phyloP scores from a whole-genome alignment of 148 eudicot species.

The Amaranthus palmeri region DNA sequence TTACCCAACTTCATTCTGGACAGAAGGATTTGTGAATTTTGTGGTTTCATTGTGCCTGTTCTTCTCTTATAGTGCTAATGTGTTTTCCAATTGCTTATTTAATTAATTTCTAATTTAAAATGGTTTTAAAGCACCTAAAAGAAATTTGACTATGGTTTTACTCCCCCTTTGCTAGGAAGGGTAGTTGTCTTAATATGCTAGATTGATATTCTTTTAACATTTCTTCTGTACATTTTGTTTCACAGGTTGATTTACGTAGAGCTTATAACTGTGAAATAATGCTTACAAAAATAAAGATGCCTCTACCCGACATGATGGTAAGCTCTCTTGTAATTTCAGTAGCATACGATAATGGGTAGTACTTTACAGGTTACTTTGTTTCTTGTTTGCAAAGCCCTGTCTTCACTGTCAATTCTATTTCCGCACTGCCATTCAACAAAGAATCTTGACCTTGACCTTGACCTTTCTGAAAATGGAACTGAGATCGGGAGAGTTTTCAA shows the following conservation, averaged over 20 bases:
- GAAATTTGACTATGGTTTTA: background rate
- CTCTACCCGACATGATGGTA: slow-evolving; percentile 93
- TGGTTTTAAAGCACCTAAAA: background rate
- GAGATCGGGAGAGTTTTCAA: background rate
- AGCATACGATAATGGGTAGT: background rate
- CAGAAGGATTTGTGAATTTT: background rate
- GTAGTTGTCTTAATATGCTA: background rate
- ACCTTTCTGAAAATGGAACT: background rate
- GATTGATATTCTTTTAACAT: background rate
- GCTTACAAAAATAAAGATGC: slow-evolving; percentile 96
- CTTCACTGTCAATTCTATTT: background rate
- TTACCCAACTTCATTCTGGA: background rate
- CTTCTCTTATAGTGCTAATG: background rate
- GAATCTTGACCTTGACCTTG: no score
- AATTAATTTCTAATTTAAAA: no score
- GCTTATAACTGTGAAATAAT: slow-evolving; percentile 97
- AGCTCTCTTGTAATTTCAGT: slow-evolving; percentile 24
- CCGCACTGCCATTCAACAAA: background rate
- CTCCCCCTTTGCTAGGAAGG: background rate
- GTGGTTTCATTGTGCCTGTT: background rate
- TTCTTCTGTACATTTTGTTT: slow-evolving; percentile 3
- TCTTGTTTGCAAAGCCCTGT: background rate
- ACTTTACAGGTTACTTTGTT: background rate
- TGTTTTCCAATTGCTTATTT: background rate
- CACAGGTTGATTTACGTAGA: slow-evolving; percentile 87